Evolutionary conservation across 2,329 filamentous ascomycete species (phyloP), one percentile per base, ranked within the genome.

Genomic region (Diaporthe ampelina): DNA sequence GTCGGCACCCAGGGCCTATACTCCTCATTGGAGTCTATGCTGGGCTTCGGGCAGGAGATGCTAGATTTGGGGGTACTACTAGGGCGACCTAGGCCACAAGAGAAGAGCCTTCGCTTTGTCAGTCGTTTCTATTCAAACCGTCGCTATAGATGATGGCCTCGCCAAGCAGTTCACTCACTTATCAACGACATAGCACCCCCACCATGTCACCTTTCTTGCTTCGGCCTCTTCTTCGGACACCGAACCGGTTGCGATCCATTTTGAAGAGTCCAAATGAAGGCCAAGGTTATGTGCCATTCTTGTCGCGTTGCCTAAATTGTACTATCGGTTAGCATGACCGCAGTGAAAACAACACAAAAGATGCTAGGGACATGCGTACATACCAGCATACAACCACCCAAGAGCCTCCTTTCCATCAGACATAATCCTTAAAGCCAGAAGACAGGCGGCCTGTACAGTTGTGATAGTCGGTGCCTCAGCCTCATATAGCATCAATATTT

Each of bases 221-320:
- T 79, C 78, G 1, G 69, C 75, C 1, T 80, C 78, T 1, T 77
- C 73, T 57, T 76, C 72, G 0, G 71, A 69, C 1, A 79, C 54
- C 13, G 73, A 15, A 1, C 75, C 76, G 0, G 63, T 52, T 13
- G 63, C 35, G 0, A 75, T 72, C 75, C 76, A 77, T 13, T 74
- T 54, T 4, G 76, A 74, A 37, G 75, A 77, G 24, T 80, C 78
- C 0, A 79, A 26, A 11, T 80, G 74, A 11, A 80, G 74, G 3
- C 79, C 79, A 0, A 80, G 76, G 40, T 79, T 80, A 32, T 75
- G 74, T 0, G 78, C 78, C 78, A 80, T 80, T 13, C 79, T 75
- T 1, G 77, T 78, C 0, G 79, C 78, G 11, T 76, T 80, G 2
- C 79, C 78, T 78, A 15, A 6, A 8, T 4, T 10, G 3, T 5